These are phyloP conservation scores for Citrus trifoliata DNA, from an alignment of 345 rosid species.

Conservation along the genomic window DNA sequence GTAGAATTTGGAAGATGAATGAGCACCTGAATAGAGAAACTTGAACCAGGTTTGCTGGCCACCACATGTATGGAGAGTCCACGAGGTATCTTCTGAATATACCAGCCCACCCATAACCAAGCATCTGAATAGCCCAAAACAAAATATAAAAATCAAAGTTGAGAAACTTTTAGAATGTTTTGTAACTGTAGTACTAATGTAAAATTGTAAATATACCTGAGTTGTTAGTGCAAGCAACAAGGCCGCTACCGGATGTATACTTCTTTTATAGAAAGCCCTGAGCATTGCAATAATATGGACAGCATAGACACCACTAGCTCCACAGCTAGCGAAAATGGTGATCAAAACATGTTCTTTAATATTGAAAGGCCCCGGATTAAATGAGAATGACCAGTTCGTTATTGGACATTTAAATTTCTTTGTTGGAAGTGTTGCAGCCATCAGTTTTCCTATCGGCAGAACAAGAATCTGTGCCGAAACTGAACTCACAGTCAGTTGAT, in stretches of 20 bases:
- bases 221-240: slow-evolving; percentile 37
- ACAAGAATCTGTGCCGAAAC: slow-evolving; percentile 46
- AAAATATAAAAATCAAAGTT: background rate
- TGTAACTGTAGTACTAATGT: too few relatives aligned
- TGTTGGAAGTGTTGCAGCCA: slow-evolving; percentile 51
- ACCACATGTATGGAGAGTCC: slow-evolving; percentile 62
- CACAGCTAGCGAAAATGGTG: slow-evolving; percentile 52
- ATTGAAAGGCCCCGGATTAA: slow-evolving; percentile 55
- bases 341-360: slow-evolving; percentile 56
- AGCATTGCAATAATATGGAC: slow-evolving; percentile 37
- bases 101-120: slow-evolving; percentile 63
- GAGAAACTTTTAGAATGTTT: background rate
- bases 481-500: slow-evolving; percentile 33
- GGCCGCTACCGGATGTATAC: slow-evolving; percentile 16
- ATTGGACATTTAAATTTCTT: slow-evolving; percentile 26
- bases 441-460: slow-evolving; percentile 42
- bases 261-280: slow-evolving; percentile 46
- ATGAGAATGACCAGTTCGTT: slow-evolving; percentile 35
- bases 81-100: slow-evolving; percentile 48
- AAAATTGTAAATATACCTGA: slow-evolving; percentile 22
- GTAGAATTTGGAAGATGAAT: background rate
- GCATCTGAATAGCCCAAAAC: slow-evolving; percentile 25
- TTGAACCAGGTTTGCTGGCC: slow-evolving; percentile 53
- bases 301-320: slow-evolving; percentile 45
- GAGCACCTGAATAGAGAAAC: slow-evolving; percentile 42